These are phyloP conservation scores for Rauvolfia tetraphylla DNA, from an alignment of 257 asterid genomes.

Conservation along the genomic window DNA sequence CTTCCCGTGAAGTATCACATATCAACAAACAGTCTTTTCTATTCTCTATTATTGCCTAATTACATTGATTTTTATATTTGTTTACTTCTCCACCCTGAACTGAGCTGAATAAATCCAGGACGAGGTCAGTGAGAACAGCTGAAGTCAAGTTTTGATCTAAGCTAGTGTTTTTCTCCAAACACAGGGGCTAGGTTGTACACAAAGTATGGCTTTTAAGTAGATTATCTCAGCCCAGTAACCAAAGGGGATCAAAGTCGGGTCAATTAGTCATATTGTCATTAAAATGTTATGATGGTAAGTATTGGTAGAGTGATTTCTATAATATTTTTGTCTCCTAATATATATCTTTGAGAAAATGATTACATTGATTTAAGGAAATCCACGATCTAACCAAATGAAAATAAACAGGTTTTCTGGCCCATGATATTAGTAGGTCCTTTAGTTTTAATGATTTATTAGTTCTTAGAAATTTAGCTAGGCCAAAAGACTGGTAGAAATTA, in stretches of 20 bases:
- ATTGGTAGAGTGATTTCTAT: not conserved
- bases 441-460: not conserved
- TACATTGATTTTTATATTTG: not conserved
- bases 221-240: not conserved
- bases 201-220: not conserved
- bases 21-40: not conserved
- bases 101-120: not conserved
- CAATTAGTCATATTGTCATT: not conserved
- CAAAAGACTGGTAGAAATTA: too few relatives aligned
- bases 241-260: not conserved
- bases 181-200: not conserved
- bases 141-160: not conserved
- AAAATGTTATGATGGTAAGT: not conserved
- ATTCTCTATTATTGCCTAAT: not conserved
- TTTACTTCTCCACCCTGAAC: not conserved
- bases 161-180: not conserved
- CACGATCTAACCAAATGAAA: not conserved
- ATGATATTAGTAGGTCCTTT: not conserved
- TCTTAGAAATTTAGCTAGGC: not conserved
- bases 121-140: not conserved
- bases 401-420: not conserved
- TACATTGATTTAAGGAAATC: not conserved
- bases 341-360: not conserved
- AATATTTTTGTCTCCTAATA: not conserved
- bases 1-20: not conserved